Evolutionary conservation across 2,329 filamentous ascomycete genomes (phyloP), one percentile per base, ranked within the genome.

Genomic region (Ophiocordyceps robertsii): DNA sequence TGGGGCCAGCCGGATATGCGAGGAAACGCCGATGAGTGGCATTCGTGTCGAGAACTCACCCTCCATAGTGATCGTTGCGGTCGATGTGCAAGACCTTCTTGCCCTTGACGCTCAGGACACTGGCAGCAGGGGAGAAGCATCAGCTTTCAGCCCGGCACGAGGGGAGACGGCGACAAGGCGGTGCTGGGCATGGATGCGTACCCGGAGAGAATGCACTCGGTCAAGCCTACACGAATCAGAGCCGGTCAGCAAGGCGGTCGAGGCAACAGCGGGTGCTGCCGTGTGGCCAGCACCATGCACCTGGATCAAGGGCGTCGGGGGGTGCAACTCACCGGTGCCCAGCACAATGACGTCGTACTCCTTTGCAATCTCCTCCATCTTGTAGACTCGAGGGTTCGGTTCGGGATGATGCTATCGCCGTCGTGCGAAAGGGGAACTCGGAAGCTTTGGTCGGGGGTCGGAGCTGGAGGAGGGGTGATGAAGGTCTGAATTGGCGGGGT

Each of bases 41-140:
- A 27, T 27, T 27, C 24, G n/a, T 8, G 16, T 8, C 30, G 29
- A 29, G 16, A n/a, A 43, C 84, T 58, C 70, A 94, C 89, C 87
- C 92, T 76, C 92, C 92, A 61, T 95, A 96, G 72, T 96, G 89
- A 64, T 94, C 87, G 64, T 96, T 96, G 62, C 89, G 83, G 70
- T 96, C 92, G 64, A 98, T 95, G 72, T 98, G 92, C 51, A 98
- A 77, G 60, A 98, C 92, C 73, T 96, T 96, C 75, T 94, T 90
- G 65, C 90, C 90, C 75, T 96, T 95, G 58, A 96, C 90, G 71
- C 88, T 95, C 62, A 96, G 72, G 48, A 98, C 89, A 67, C 89
- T 62, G 43, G 24, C 42, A 32, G 3, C 24, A 27, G 3, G 9
- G 7, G 31, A 13, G 19, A 24, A 88, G 10, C 16, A n/a, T 33